phyloP scores from a whole-genome alignment of 1,284 basidiomycete species.

The Ganoderma resinaceum region DNA sequence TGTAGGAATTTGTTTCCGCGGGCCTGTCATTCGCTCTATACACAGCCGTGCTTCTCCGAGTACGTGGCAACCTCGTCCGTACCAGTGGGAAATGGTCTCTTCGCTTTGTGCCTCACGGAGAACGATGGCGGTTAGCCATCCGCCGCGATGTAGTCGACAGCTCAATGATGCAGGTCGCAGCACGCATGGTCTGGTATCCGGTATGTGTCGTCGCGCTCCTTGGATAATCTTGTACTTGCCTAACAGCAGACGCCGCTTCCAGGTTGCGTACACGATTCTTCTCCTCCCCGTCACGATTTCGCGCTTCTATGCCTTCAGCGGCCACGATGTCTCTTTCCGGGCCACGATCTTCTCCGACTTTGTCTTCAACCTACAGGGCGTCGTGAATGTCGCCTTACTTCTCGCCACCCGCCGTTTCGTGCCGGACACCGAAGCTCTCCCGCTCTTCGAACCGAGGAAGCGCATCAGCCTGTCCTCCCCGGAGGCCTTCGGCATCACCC shows the following conservation, averaged over 20 bases:
- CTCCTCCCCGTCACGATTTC: constrained; percentile 46
- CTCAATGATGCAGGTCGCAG: constrained; percentile 43
- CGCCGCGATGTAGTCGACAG: constrained; percentile 45
- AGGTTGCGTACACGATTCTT: constrained; percentile 46
- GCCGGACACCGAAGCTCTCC: constrained; percentile 37
- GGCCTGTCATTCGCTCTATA: constrained; percentile 45
- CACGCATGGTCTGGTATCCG: constrained; percentile 44
- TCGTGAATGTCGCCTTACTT: constrained; percentile 43
- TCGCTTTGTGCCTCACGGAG: constrained; percentile 41
- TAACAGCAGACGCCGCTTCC: constrained; percentile 5
- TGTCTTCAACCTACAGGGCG: constrained; percentile 48
- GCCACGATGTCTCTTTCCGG: constrained; percentile 39
- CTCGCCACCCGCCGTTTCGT: constrained; percentile 40
- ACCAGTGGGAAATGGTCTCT: constrained; percentile 42
- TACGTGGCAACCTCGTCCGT: constrained; percentile 47
- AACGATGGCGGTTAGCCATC: constrained; percentile 46
- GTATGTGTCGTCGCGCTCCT: not conserved
- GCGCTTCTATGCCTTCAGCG: constrained; percentile 44
- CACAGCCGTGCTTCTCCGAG: constrained; percentile 44
- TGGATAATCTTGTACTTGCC: not conserved
- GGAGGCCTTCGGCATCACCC: constrained; percentile 41
- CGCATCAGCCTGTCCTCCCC: constrained; percentile 34
- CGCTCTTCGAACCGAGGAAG: constrained; percentile 39
- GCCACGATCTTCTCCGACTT: constrained; percentile 43
- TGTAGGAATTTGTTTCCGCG: constrained; percentile 45